Evolutionary conservation across 805 yeast genomes (phyloP), one percentile per base, ranked within the genome.

Genomic region (Metschnikowia peoriensis): DNA sequence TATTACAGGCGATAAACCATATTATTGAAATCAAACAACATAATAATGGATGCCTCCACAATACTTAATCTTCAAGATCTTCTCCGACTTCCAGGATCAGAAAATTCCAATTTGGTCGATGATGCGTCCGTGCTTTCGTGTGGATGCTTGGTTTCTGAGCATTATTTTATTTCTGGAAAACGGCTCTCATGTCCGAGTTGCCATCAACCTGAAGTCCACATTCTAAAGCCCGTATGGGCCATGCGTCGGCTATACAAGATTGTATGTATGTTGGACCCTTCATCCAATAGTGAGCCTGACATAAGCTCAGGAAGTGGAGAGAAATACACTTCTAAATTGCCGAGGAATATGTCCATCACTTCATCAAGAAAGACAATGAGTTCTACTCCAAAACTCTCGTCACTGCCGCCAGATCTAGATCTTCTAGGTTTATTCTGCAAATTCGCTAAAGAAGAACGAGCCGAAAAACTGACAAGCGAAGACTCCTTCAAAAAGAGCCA

Each of bases 111-210:
- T 4, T 42, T 67, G 2, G 66, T 68, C 7, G 28, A 62, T 2
- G 79, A 75, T 55, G 66, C 71, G 5, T 62, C 70, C 14, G 68
- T 73, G 12, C 64, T 75, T n/a, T 60, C 68, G 3, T 75, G 79
- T 58, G 78, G 78, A 1, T 75, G 79, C 57, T 59, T 75, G 29
- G 69, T 64, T 2, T 71, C 76, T 2, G 78, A 74, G 53, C 47
- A 62, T 0, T 57, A 44, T 17, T 73, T 73, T 49, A n/a, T 38
- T 28, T 17, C 27, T 46, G 16, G 41, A 7, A 17, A 14, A 4
- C 15, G 50, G 1, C 46, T 52, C 2, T 32, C 17, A 1, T 73
- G 77, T 48, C 68, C 68, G 6, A 59, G 46, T 7, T 72, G 76
- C 53, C 42, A 47, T 7, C 34, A 52, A 1, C 47, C 10, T 4